These are phyloP conservation scores for Stygiomarasmius scandens DNA, from an alignment of 1,284 basidiomycete species.

Conservation along the genomic window DNA sequence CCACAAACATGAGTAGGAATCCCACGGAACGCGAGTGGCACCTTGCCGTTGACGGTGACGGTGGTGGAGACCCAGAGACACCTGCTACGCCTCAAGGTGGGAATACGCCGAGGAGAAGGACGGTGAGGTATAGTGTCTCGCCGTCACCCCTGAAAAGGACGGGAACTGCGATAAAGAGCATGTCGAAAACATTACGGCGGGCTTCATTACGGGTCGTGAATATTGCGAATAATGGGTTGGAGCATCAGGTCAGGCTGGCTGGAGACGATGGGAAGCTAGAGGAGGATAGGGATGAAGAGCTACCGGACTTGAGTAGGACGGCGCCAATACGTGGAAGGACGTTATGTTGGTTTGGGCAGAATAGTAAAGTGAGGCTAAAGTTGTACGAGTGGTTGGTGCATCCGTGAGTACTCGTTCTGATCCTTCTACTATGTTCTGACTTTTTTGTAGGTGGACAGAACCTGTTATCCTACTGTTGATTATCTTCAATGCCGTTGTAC, in stretches of 20 bases:
- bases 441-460: constrained; percentile 76
- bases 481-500: constrained; percentile 80
- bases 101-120: constrained; percentile 42
- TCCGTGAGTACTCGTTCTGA: constrained; percentile 47
- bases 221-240: constrained; percentile 65
- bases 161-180: constrained; percentile 55
- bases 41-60: too few relatives aligned
- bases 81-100: too few relatives aligned
- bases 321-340: constrained; percentile 78
- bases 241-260: constrained; percentile 56
- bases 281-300: constrained; percentile 34
- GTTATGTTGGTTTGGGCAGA: constrained; percentile 76
- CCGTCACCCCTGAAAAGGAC: constrained; percentile 63
- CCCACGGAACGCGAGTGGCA: constrained; percentile 33
- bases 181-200: constrained; percentile 65
- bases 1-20: constrained; percentile 48
- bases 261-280: constrained; percentile 48
- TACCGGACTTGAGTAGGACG: constrained; percentile 48
- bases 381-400: constrained; percentile 73
- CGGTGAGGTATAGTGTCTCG: constrained; percentile 51
- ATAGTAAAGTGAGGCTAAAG: constrained; percentile 61
- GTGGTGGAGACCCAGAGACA: too few relatives aligned
- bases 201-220: constrained; percentile 86
- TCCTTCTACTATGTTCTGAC: constrained; percentile 6
- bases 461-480: constrained; percentile 85